phyloP scores from a whole-genome alignment of 768 basidiomycete species.

The Candolleomyces eurysporus region DNA sequence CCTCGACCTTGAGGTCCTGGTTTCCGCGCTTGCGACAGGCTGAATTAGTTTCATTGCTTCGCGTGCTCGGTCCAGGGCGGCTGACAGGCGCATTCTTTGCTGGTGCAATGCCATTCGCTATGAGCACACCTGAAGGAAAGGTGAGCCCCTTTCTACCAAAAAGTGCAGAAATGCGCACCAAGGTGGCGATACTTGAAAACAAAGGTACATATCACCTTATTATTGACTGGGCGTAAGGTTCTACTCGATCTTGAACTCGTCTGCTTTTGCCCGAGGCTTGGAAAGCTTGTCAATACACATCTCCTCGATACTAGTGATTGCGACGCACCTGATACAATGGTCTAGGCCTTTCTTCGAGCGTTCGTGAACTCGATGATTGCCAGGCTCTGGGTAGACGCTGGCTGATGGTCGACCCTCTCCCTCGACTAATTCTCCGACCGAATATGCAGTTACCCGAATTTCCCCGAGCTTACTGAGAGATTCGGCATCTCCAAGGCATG shows the following conservation, averaged over 20 bases:
- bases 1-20: not conserved
- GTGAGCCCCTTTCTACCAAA: not conserved
- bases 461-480: not conserved
- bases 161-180: not conserved
- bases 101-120: constrained; percentile 1
- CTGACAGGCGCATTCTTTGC: not conserved
- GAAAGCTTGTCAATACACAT: too few relatives aligned
- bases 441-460: not conserved
- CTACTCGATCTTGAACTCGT: too few relatives aligned
- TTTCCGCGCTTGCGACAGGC: not conserved
- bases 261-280: not conserved
- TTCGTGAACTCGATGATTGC: not conserved
- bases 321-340: not conserved
- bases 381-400: not conserved
- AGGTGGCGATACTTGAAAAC: not conserved
- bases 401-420: not conserved
- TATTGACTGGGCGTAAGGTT: not conserved
- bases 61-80: not conserved
- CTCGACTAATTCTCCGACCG: not conserved
- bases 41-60: too few relatives aligned
- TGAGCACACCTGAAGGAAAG: not conserved
- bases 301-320: not conserved
- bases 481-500: not conserved
- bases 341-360: not conserved
- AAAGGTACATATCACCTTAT: not conserved